Conservation (phyloP, 352 stramenopile genomes). For the Peronospora destructor region DNA sequence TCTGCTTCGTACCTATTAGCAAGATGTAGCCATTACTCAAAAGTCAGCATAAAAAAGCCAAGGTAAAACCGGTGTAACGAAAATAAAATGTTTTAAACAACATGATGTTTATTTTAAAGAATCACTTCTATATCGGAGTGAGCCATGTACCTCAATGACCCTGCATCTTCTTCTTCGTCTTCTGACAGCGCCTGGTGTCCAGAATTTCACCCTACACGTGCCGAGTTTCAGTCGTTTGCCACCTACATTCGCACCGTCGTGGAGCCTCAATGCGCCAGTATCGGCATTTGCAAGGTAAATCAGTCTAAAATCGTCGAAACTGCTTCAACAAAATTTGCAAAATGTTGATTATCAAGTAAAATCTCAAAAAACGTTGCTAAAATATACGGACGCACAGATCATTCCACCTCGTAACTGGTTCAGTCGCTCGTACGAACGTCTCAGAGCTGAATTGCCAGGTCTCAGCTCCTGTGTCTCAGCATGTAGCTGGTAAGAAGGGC, state of each 20-base stretch:
- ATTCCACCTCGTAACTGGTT: conserved; percentile 76
- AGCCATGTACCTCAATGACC: conserved; percentile 21
- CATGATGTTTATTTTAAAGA: conserved; percentile 3
- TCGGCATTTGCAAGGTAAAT: conserved; percentile 88
- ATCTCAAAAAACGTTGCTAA: neutral
- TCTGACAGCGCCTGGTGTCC: conserved; percentile 56
- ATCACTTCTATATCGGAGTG: neutral
- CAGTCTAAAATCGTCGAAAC: neutral
- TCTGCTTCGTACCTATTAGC: too few species aligned
- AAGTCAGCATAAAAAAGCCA: neutral
- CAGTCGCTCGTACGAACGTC: conserved; percentile 55
- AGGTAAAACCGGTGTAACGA: too few species aligned
- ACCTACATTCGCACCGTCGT: conserved; percentile 82
- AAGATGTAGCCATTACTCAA: conserved; percentile 6
- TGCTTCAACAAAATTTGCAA: too few species aligned
- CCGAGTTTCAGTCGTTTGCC: conserved; percentile 83
- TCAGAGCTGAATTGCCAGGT: conserved; percentile 43
- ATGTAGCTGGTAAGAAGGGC: conserved; percentile 84
- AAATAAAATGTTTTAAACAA: too few species aligned
- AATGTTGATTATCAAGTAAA: neutral
- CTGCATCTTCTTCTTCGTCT: conserved; percentile 1
- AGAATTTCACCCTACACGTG: conserved; percentile 75
- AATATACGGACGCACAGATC: too few species aligned
- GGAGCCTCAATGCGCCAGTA: conserved; percentile 59
- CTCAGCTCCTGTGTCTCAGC: conserved; percentile 69